A percentile compares a stretch with the other conserved stretches of the same genome.
Conservation (phyloP, 2,329 filamentous ascomycete species). For the Diplodia mutila region DNA sequence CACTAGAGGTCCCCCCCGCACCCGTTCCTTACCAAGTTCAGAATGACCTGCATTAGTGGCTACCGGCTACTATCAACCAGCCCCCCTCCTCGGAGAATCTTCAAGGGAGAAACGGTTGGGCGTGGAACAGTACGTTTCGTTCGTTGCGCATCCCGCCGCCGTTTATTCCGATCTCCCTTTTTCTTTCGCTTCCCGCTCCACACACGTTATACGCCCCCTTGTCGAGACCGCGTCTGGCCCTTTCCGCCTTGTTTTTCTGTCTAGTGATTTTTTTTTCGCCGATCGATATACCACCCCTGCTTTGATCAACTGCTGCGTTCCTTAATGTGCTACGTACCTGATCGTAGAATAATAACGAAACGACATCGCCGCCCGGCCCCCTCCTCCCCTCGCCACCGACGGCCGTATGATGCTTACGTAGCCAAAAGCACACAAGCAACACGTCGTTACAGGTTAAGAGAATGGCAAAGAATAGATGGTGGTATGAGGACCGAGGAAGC, state of each 20-base stretch:
- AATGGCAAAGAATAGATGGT: too few relatives aligned
- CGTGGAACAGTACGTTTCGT: neutral
- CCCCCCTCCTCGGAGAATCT: neutral
- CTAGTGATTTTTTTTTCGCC: neutral
- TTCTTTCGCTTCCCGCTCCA: too few relatives aligned
- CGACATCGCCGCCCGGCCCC: too few relatives aligned
- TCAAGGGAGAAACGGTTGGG: neutral
- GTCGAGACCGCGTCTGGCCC: neutral
- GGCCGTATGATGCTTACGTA: too few relatives aligned
- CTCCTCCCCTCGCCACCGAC: too few relatives aligned
- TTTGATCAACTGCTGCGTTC: neutral
- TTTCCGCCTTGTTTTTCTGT: neutral
- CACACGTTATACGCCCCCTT: neutral
- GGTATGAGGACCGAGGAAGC: too few relatives aligned
- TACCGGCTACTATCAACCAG: neutral
- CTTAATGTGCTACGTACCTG: too few relatives aligned
- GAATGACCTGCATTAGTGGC: constrained; percentile 12
- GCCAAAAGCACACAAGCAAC: too few relatives aligned
- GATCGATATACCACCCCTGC: neutral
- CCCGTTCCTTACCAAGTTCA: neutral
- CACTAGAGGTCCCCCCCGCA: neutral
- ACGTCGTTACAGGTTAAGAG: too few relatives aligned
- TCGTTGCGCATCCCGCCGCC: neutral
- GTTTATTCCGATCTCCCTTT: neutral
- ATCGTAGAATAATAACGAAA: too few relatives aligned